These are phyloP conservation scores for Seiridium cupressi DNA, from an alignment of 2,329 filamentous ascomycete genomes.

Conservation along the genomic window DNA sequence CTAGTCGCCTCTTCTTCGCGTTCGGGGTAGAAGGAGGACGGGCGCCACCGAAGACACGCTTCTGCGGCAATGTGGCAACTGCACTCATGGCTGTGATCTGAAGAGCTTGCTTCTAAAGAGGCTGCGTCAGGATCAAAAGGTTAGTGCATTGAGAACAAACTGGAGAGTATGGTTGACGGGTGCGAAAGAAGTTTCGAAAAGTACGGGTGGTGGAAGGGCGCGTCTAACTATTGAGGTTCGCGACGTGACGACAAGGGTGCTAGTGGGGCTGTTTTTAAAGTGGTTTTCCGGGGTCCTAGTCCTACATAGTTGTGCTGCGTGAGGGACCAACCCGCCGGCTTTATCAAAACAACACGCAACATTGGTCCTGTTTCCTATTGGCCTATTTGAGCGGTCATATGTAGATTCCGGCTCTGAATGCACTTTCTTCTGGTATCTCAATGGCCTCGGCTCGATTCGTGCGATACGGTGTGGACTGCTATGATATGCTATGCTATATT, in stretches of 20 bases:
- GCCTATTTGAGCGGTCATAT: too few relatives aligned
- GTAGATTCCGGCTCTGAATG: too few relatives aligned
- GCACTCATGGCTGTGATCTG: slow-evolving; percentile 18
- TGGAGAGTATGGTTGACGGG: background rate
- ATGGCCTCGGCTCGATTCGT: too few relatives aligned
- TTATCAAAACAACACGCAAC: too few relatives aligned
- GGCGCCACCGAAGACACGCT: slow-evolving; percentile 69
- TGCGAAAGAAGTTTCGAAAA: background rate
- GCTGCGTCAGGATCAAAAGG: background rate
- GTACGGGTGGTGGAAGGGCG: background rate
- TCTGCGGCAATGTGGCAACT: slow-evolving; percentile 59
- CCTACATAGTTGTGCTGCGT: too few relatives aligned
- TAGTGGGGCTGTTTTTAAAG: background rate
- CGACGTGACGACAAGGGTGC: slow-evolving; percentile 3
- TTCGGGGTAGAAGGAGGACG: slow-evolving; percentile 57
- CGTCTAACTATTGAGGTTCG: slow-evolving; percentile 2
- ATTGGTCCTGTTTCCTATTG: too few relatives aligned
- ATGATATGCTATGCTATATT: too few relatives aligned
- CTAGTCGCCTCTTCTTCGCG: slow-evolving; percentile 77
- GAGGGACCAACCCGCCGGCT: too few relatives aligned
- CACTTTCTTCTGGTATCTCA: too few relatives aligned
- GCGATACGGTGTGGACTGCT: too few relatives aligned
- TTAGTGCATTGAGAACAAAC: background rate
- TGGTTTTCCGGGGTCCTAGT: background rate
- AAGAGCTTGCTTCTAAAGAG: background rate